A percentile compares a stretch with the other conserved stretches of the same genome.
These are phyloP conservation scores for Ophiosphaerella narmari DNA, from an alignment of 2,329 filamentous ascomycete species.

Conservation along the genomic window DNA sequence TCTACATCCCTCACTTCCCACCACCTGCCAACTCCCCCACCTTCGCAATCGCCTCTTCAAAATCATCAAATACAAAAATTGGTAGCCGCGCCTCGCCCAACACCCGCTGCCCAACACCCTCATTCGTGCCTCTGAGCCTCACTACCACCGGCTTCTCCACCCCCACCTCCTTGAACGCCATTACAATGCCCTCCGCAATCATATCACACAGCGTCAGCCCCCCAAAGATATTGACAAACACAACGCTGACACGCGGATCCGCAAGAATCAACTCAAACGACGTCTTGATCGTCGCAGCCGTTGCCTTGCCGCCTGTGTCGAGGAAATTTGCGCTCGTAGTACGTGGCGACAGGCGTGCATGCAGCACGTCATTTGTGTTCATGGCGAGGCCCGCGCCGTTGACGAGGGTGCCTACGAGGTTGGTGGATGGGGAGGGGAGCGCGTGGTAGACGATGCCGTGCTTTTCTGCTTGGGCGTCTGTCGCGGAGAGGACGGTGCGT, in stretches of 20 bases:
- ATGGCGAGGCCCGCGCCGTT: constrained; percentile 90
- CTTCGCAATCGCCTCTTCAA: constrained; percentile 65
- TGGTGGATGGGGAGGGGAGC: constrained; percentile 47
- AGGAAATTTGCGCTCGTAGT: constrained; percentile 81
- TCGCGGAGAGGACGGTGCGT: constrained; percentile 58
- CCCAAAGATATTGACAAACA: constrained; percentile 74
- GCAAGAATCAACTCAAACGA: constrained; percentile 74
- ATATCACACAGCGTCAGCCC: constrained; percentile 76
- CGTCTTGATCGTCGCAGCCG: constrained; percentile 76
- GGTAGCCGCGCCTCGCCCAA: constrained; percentile 70
- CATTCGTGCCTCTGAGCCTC: constrained; percentile 74
- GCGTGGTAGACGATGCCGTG: constrained; percentile 81
- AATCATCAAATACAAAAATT: constrained; percentile 73
- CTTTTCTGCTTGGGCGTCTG: constrained; percentile 66
- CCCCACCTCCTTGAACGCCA: constrained; percentile 72
- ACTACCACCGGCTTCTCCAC: constrained; percentile 73
- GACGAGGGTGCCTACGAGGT: constrained; percentile 78
- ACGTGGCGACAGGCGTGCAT: constrained; percentile 61
- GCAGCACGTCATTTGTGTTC: constrained; percentile 84
- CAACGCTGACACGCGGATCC: constrained; percentile 72
- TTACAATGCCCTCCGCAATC: constrained; percentile 75
- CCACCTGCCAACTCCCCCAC: constrained; percentile 37
- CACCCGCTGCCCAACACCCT: constrained; percentile 70
- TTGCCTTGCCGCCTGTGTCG: constrained; percentile 89
- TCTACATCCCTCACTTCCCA: constrained; percentile 4